Base-by-base conservation (phyloP, 495 filamentous ascomycete species). In the Staphylotrichum longicolle region DNA sequence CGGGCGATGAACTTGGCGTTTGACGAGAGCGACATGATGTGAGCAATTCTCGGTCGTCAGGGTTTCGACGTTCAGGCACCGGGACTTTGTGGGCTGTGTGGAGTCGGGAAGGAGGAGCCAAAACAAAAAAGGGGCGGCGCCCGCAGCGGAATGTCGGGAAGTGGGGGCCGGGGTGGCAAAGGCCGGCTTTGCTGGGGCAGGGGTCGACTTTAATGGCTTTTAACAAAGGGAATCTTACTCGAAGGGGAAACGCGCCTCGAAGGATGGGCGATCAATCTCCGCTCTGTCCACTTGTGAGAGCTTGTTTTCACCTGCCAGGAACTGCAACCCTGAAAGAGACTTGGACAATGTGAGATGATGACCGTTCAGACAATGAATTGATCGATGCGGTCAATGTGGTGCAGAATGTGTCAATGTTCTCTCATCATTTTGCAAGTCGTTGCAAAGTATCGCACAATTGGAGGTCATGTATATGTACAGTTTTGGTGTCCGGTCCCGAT, bases 1-100 rank as follows among this genome's bases (percentile, higher is more conserved):
- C 66, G 75, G 37, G 60, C 55, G n/a, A 70, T 73, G 60, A 52
- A 57, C 33, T 11, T 74, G 14, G 62, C 62, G 32, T 73, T 69
- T 52, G 70, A 73, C 40, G 70, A 72, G 35, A 5, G 14, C 5
- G 41, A 54, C 30, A 12, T 53, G 49, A 20, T 51, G 48, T 49
- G 30, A 39, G 37, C 6, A 39, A 10, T 6, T 39, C 10, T 39
- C 37, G 5, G 37, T 39, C 37, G 37, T 39, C 10, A 27, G 20
- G 37, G 37, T 39, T 39, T 7, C n/a, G 37, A 39, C 6, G 37
- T 39, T 39, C 10, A 10, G 5, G 37, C 6, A 2, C 37, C 37
- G 37, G 37, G 37, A 10, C 37, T 6, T 39, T 51, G 48, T 14
- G 48, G 7, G 48, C 2, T 34, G 32, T 33, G 10, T 49, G 30